These are phyloP conservation scores for Dictyostelium brefeldianum DNA, from an alignment of 78 protist genomes.

Conservation along the genomic window DNA sequence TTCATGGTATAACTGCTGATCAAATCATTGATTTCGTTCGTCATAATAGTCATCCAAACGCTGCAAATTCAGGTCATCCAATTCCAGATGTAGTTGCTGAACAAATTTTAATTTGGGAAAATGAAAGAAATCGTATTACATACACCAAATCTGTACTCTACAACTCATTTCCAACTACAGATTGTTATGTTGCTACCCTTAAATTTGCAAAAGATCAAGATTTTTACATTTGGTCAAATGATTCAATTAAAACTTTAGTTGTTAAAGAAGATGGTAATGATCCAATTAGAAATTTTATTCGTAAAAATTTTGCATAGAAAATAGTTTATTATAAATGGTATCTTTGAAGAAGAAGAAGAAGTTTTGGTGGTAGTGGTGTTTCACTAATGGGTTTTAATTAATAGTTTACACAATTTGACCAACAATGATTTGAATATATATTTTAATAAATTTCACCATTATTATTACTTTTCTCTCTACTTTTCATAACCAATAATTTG, in stretches of 20 bases:
- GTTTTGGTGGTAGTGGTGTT: too few relatives aligned
- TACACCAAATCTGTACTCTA: conserved; percentile 49
- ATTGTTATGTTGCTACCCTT: conserved; percentile 28
- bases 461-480: too few relatives aligned
- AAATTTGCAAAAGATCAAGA: conserved; percentile 45
- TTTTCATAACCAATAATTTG: conserved; percentile 64
- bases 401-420: too few relatives aligned
- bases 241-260: conserved; percentile 19
- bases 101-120: conserved; percentile 61
- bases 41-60: conserved; percentile 67
- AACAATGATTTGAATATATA: too few relatives aligned
- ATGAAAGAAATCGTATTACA: conserved; percentile 41
- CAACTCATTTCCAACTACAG: conserved; percentile 57
- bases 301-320: conserved; percentile 47
- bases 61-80: conserved; percentile 14
- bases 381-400: not conserved
- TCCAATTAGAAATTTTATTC: conserved; percentile 41
- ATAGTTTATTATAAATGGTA: too few relatives aligned
- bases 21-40: conserved; percentile 55
- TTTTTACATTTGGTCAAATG: conserved; percentile 21
- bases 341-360: too few relatives aligned
- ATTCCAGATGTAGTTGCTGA: conserved; percentile 65
- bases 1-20: conserved; percentile 78
- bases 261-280: conserved; percentile 53
- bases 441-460: too few relatives aligned